phyloP scores from a whole-genome alignment of 192 early-diverging fungal genomes.

The Dimargaris cristalligena region DNA sequence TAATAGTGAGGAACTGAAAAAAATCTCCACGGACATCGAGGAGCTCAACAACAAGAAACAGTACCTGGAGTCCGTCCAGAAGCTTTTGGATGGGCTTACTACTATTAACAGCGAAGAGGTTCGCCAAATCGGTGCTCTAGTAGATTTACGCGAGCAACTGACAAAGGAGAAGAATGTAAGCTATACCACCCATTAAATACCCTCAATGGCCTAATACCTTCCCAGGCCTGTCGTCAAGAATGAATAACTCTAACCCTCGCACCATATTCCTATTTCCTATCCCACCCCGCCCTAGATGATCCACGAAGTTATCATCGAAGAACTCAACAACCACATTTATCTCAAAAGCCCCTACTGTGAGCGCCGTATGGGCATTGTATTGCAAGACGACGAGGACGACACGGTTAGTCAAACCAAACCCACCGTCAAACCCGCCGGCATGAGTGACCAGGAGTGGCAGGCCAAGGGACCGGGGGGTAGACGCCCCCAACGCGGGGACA shows the following conservation, averaged over 20 bases:
- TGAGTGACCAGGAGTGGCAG: background rate
- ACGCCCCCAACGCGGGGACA: background rate
- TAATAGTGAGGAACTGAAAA: constrained; percentile 50
- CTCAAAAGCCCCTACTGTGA: constrained; percentile 62
- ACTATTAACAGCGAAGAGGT: constrained; percentile 45
- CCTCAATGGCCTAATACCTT: background rate
- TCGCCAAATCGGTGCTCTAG: constrained; percentile 47
- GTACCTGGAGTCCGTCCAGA: constrained; percentile 43
- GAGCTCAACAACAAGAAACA: constrained; percentile 42
- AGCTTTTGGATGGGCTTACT: constrained; percentile 43
- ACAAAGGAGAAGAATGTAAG: constrained; percentile 28
- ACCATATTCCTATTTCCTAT: background rate
- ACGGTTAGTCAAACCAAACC: background rate
- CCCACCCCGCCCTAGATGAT: constrained; percentile 22
- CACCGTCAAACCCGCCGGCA: background rate
- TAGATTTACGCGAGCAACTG: constrained; percentile 44
- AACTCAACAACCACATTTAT: constrained; percentile 63
- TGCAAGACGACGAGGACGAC: constrained; percentile 20
- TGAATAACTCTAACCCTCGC: background rate
- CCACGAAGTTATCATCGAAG: constrained; percentile 48
- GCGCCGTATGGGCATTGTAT: constrained; percentile 25
- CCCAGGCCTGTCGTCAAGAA: background rate
- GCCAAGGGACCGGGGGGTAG: background rate
- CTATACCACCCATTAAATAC: background rate
- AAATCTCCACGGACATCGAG: constrained; percentile 44